Evolutionary conservation across 2,329 filamentous ascomycete species (phyloP).

Genomic region (Colletotrichum sp.): DNA sequence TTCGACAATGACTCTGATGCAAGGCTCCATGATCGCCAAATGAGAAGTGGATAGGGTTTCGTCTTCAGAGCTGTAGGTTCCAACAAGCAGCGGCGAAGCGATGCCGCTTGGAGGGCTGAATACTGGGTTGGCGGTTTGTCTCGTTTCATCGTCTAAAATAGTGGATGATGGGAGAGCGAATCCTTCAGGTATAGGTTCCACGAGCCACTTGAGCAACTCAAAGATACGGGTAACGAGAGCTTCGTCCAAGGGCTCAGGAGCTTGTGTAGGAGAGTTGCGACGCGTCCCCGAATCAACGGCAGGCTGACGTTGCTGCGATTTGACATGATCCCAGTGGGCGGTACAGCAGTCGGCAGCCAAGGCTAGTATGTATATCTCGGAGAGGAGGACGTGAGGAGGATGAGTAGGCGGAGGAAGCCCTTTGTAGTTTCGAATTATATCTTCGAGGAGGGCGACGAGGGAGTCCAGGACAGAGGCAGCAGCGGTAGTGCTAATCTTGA

Average conservation of each 20-base stretch:
- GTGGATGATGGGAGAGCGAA: conserved; percentile 61
- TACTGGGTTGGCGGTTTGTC: conserved; percentile 25
- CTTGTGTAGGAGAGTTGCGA: conserved; percentile 19
- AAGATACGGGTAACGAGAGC: conserved; percentile 59
- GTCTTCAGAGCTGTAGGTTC: conserved; percentile 36
- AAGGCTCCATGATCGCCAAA: conserved; percentile 54
- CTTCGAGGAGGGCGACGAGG: conserved; percentile 62
- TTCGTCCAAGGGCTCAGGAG: conserved; percentile 50
- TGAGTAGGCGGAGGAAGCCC: conserved; percentile 48
- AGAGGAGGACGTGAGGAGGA: conserved; percentile 65
- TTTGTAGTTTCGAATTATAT: conserved; percentile 60
- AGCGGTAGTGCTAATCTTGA: conserved; percentile 62
- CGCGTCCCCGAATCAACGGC: conserved; percentile 20
- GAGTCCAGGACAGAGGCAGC: conserved; percentile 61
- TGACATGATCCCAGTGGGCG: conserved; percentile 60
- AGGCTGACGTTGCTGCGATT: conserved; percentile 25
- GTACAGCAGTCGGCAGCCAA: conserved; percentile 70
- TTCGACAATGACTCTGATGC: conserved; percentile 63
- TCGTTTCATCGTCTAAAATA: conserved; percentile 58
- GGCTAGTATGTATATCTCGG: conserved; percentile 68
- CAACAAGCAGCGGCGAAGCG: conserved; percentile 30
- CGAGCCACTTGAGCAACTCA: conserved; percentile 60
- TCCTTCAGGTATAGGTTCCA: conserved; percentile 63
- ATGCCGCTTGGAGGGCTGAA: background rate
- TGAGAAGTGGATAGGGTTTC: conserved; percentile 32